Conservation (phyloP, 1,139 yeast genomes). For the Yamadazyma sp. region DNA sequence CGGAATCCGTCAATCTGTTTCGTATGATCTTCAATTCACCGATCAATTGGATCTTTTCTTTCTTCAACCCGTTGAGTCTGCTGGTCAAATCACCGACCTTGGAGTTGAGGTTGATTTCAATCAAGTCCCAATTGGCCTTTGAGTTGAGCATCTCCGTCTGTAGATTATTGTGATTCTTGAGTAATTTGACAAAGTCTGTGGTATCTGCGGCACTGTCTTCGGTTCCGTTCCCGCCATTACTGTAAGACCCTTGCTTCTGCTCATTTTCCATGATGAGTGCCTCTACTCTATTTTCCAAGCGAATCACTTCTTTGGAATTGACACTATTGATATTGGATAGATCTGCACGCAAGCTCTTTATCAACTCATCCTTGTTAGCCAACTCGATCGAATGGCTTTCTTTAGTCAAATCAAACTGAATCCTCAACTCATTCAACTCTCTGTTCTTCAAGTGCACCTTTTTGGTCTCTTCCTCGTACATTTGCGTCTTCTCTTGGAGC, state of each 20-base stretch:
- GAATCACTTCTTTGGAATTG: slow-evolving; percentile 43
- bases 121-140: slow-evolving; percentile 63
- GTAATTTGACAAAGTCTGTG: slow-evolving; percentile 20
- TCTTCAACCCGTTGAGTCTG: slow-evolving; percentile 35
- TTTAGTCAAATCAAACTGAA: slow-evolving; percentile 41
- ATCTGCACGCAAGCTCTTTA: slow-evolving; percentile 28
- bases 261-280: slow-evolving; percentile 8
- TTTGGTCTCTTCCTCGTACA: slow-evolving; percentile 38
- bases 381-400: slow-evolving; percentile 38
- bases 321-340: slow-evolving; percentile 10
- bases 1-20: slow-evolving; percentile 25
- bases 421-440: slow-evolving; percentile 38
- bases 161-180: slow-evolving; percentile 47
- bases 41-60: slow-evolving; percentile 28
- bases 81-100: slow-evolving; percentile 48
- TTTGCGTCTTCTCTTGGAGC: slow-evolving; percentile 20
- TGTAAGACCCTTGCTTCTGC: not conserved
- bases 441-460: slow-evolving; percentile 27
- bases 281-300: slow-evolving; percentile 53
- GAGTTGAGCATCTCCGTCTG: slow-evolving; percentile 70
- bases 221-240: slow-evolving; percentile 13
- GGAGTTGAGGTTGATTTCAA: slow-evolving; percentile 52
- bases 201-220: slow-evolving; percentile 14
- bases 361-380: slow-evolving; percentile 26
- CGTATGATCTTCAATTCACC: slow-evolving; percentile 31